phyloP scores from a whole-genome alignment of 352 stramenopile species.

The Albugo candida region DNA sequence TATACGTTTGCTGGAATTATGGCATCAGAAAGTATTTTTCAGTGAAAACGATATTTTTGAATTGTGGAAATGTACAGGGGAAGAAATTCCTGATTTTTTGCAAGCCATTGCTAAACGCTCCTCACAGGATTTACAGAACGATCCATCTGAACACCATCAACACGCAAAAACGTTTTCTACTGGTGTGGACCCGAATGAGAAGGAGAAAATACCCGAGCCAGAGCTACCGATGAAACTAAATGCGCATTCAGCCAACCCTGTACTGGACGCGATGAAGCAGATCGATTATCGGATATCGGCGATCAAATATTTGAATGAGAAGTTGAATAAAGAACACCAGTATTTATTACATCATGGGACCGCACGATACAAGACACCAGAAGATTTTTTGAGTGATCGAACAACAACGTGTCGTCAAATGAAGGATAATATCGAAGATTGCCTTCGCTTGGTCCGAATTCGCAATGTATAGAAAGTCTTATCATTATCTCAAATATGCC shows the following conservation, averaged over 20 bases:
- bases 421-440: conserved; percentile 38
- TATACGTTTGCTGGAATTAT: conserved; percentile 46
- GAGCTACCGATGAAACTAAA: conserved; percentile 60
- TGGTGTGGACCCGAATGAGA: conserved; percentile 13
- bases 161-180: conserved; percentile 3
- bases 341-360: conserved; percentile 26
- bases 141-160: conserved; percentile 1
- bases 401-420: conserved; percentile 19
- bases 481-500: conserved; percentile 1
- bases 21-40: conserved; percentile 38
- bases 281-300: conserved; percentile 58
- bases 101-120: too few relatives aligned
- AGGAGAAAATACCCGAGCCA: conserved; percentile 15
- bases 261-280: conserved; percentile 57
- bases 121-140: background rate
- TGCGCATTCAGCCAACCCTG: conserved; percentile 45
- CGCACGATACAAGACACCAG: conserved; percentile 23
- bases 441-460: conserved; percentile 45
- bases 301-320: conserved; percentile 38
- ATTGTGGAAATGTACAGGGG: conserved; percentile 45
- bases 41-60: background rate
- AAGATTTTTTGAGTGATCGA: conserved; percentile 34
- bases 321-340: conserved; percentile 35
- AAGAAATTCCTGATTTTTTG: conserved; percentile 40
- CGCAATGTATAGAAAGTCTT: conserved; percentile 24